Evolutionary conservation across 2,329 filamentous ascomycete genomes (phyloP).

Genomic region (Dryadomyces quercus-mongolicae): DNA sequence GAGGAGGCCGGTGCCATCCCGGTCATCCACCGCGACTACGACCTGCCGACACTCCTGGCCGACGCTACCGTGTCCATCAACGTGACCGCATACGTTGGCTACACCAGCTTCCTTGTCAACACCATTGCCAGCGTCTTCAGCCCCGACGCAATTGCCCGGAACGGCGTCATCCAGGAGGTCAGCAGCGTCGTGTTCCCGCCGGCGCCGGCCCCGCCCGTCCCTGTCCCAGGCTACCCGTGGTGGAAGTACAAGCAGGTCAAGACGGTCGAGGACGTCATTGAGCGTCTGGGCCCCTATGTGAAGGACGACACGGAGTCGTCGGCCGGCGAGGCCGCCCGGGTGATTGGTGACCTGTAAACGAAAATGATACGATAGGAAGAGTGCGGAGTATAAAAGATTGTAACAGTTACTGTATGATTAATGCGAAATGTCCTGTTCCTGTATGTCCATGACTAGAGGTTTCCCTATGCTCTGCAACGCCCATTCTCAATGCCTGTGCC

Average conservation of each 20-base stretch:
- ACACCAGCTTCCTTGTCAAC: constrained; percentile 64
- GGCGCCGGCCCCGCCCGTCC: constrained; percentile 31
- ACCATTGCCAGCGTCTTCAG: constrained; percentile 53
- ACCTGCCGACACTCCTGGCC: constrained; percentile 60
- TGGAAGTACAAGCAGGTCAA: not conserved
- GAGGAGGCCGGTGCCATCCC: constrained; percentile 34
- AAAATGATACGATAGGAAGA: not conserved
- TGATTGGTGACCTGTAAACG: not conserved
- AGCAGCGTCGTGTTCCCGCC: constrained; percentile 66
- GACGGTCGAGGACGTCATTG: constrained; percentile 7
- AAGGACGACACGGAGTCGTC: not conserved
- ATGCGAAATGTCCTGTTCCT: not conserved
- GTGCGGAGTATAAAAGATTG: not conserved
- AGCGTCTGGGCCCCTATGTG: constrained; percentile 7
- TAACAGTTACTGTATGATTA: not conserved
- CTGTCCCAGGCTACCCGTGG: constrained; percentile 12
- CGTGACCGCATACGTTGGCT: constrained; percentile 53
- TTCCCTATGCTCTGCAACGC: not conserved
- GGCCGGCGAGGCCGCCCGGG: not conserved
- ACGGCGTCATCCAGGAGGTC: constrained; percentile 76
- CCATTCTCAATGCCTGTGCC: too few species aligned
- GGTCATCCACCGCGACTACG: constrained; percentile 48
- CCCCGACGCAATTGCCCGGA: constrained; percentile 58
- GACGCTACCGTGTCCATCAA: constrained; percentile 59
- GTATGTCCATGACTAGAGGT: not conserved